Evolutionary conservation across 192 early-diverging fungal genomes (phyloP), one percentile per base, ranked within the genome.

Genomic region (Coemansia sp.): DNA sequence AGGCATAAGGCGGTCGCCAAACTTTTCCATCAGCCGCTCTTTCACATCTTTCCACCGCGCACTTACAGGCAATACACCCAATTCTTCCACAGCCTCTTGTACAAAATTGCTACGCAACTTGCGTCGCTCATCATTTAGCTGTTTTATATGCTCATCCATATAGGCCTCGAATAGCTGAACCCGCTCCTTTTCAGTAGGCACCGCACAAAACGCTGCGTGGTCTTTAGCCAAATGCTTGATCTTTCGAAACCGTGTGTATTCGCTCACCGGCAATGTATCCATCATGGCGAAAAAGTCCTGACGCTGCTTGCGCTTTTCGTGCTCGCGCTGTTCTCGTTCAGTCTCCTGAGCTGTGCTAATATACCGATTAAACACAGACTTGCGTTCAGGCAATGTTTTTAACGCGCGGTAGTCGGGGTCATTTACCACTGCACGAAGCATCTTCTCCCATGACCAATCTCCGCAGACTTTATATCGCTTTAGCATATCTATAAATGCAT

Each of bases 401-500:
- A 98, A 64, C 0, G 87, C 84, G 2, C 88, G 80, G 61, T 98
- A 98, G 70, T 87, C 80, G 3, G 91, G 89, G 37, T 94, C 84
- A 40, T 86, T 84, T 38, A 90, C 88, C 10, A 90, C 88, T 5
- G 86, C 85, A 11, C 91, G 85, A 83, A 97, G 86, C 9, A 92
- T 84, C 57, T 94, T 83, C 55, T 94, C 93, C 96, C 96, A 97
- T 10, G 87, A 86, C 94, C 94, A 96, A 28, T 86, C 78, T 14
- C 88, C 67, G 23, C 81, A 81, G 0, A 96, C 90, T 12, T 85
- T 84, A 44, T 78, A 84, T 20, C 84, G 79, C 41, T 81, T 80
- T 8, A 98, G 82, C 59, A 98, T 58, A 10, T 81, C 57, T 26
- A 76, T 70, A 65, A 95, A 98, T 0, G 88, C 91, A 13, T 73